Evolutionary conservation across 768 basidiomycete genomes (phyloP), one percentile per base, ranked within the genome.

Genomic region (Strobilomyces echinocephalus): DNA sequence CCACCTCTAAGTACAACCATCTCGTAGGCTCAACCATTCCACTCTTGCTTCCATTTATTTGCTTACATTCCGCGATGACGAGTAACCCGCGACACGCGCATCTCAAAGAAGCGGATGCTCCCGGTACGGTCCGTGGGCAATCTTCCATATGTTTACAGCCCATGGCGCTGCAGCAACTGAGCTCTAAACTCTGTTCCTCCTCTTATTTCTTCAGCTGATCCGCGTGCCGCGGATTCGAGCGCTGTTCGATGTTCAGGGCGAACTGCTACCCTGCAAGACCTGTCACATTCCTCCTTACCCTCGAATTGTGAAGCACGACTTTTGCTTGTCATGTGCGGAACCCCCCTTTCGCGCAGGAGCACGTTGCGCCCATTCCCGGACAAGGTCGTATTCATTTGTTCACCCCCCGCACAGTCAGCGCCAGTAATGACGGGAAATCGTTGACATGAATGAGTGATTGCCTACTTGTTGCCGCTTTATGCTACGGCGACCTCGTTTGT

Each of bases 401-500:
- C 26, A 28, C 31, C 30, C 41, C 34, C 57, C 65, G 54, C 57
- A 57, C 8, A 55, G 48, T 65, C 36, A 7, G 50, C 63, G 58
- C 50, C 63, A 46, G 56, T 56, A 30, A 58, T 54, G 45, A 50
- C 46, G 49, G 53, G 45, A 56, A 60, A 30, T 2, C 15, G 14
- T 46, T 24, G 43, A 50, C 53, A 62, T 62, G 36, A 48, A 58
- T 14, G 33, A 56, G 24, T 39, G 35, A 62, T 57, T 50, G 30
- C 58, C 68, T 30, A 15, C 54, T 58, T 68, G 62, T 51, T 42
- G 7, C 66, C 66, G 47, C 54, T 55, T 35, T 53, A 45, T 56
- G 40, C 36, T 52, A 33, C 47, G 52, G 55, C 21, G 46, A 55
- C 39, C 11, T 53, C 21, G 14, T 47, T 31, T 36, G 38, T 54